These are phyloP conservation scores for Volvox reticuliferus DNA, from an alignment of 139 green algal genomes.

Conservation along the genomic window DNA sequence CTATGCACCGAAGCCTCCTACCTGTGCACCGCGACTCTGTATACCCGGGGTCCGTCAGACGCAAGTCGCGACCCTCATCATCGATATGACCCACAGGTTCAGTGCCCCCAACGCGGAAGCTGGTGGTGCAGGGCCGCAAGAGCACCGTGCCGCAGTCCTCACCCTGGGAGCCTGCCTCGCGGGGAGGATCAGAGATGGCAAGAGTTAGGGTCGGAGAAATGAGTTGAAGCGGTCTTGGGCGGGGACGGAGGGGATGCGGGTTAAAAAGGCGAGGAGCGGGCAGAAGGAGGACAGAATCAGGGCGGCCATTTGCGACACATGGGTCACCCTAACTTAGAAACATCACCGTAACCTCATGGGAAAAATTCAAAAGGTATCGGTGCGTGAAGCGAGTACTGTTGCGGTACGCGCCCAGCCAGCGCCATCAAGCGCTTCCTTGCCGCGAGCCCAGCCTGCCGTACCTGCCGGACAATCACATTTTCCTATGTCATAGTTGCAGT, in stretches of 20 bases:
- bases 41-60: conserved; percentile 37
- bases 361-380: too few species aligned
- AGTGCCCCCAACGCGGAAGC: conserved; percentile 13
- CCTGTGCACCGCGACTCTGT: conserved; percentile 57
- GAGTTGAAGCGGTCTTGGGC: too few species aligned
- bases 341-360: too few species aligned
- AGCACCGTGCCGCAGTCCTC: conserved; percentile 55
- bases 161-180: conserved; percentile 66
- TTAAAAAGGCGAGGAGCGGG: too few species aligned
- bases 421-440: too few species aligned
- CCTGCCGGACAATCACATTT: conserved; percentile 67
- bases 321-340: too few species aligned
- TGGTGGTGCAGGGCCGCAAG: conserved; percentile 70
- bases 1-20: background rate
- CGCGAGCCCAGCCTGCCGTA: background rate
- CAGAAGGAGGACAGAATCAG: too few species aligned
- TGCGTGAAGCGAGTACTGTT: too few species aligned
- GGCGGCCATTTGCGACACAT: too few species aligned
- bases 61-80: conserved; percentile 48
- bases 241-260: too few species aligned
- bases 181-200: background rate
- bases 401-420: too few species aligned
- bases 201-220: background rate
- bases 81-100: conserved; percentile 52
- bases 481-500: conserved; percentile 69